Percentiles rank a stretch among this genome's conserved stretches.
Conservation (phyloP, 2,329 filamentous ascomycete species). For the Cercospora sesami region DNA sequence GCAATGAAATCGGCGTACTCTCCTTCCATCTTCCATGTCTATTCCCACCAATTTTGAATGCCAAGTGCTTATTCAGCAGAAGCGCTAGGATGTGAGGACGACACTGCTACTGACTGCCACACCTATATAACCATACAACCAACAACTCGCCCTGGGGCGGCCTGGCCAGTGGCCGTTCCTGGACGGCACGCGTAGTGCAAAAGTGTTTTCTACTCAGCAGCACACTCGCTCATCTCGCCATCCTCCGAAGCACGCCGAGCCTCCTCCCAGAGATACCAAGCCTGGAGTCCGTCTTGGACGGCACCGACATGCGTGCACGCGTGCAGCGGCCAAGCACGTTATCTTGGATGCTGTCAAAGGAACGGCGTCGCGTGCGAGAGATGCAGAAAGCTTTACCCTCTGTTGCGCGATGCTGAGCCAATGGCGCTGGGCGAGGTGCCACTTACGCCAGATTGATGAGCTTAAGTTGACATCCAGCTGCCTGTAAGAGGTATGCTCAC, state of each 20-base stretch:
- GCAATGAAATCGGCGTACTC: not conserved
- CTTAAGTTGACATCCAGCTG: slow-evolving; percentile 4
- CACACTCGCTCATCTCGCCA: not conserved
- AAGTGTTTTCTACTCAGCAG: not conserved
- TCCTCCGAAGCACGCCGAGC: not conserved
- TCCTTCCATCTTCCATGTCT: not conserved
- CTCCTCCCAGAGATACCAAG: not conserved
- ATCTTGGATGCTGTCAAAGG: slow-evolving; percentile 7
- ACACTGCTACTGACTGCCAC: no score
- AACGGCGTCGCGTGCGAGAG: not conserved
- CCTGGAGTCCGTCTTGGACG: slow-evolving; percentile 1
- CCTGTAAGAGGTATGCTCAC: not conserved
- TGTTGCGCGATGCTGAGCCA: not conserved
- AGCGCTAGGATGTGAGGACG: not conserved
- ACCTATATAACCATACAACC: not conserved
- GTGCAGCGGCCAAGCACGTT: not conserved
- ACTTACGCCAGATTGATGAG: slow-evolving; percentile 3
- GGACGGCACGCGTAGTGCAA: not conserved
- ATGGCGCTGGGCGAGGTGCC: not conserved
- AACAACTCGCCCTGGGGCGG: not conserved
- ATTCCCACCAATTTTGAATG: not conserved
- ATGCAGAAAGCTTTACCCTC: not conserved
- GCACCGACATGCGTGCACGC: not conserved
- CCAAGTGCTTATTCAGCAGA: not conserved
- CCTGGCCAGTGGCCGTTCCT: not conserved